Base-by-base conservation (phyloP, 2,329 filamentous ascomycete species). In the Xylariaceae sp. region DNA sequence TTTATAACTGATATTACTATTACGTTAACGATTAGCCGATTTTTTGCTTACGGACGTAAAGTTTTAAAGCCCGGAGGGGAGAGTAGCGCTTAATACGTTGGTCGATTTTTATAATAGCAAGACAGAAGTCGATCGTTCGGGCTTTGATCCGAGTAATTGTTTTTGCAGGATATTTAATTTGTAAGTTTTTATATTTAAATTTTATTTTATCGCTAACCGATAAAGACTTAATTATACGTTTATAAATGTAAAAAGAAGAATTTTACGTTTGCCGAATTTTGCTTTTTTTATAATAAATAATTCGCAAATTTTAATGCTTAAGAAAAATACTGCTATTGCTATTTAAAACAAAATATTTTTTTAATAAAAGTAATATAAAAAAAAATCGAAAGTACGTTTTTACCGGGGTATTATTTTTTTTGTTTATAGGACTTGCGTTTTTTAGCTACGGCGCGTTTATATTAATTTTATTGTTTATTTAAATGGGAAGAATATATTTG, bases 171-270 rank as follows among this genome's bases (percentile, higher is more conserved):
- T 21, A 8, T 32, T 9, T 21, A 32, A 21, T 2, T n/a, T 9
- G 23, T 40, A 15, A 40, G 21, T 24, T 15, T 40, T 18, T 40
- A 4, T 26, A 3, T 5, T 40, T 24, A 5, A 40, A 11, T 43
- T 8, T 13, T 21, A 30, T 18, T 5, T 15, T 23, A 2, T 21
- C 11, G 13, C 7, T 21, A 23, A 30, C 24, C 20, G 21, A 43
- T 10, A 3, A 43, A 16, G n/a, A 30, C n/a, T 9, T n/a, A 46
- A 46, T 15, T 27, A 16, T 11, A 46, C 18, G 30, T 37, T 13
- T 46, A 46, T 20, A 11, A 46, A 24, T 46, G 30, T 26, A 36
- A 18, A 11, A 46, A 46, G 30, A 46, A 13, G 30, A 46, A 36
- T 16, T 23, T 9, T 21, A 2, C 43, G 13, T 46, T 46, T 46